phyloP scores from a whole-genome alignment of 225 moss, liverwort and hornwort genomes.

The Lunularia cruciata region DNA sequence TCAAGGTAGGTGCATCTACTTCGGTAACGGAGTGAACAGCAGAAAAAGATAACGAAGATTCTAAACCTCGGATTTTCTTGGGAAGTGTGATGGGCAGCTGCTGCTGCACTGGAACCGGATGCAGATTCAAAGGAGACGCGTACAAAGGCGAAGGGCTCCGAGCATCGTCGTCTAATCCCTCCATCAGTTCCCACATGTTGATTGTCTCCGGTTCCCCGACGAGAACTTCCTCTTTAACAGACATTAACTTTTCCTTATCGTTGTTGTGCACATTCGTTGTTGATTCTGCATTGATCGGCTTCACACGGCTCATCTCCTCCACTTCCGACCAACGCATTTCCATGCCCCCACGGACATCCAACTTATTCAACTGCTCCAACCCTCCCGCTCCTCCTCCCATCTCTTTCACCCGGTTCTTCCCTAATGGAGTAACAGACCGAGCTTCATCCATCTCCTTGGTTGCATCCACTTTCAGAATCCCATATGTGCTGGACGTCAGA shows the following conservation, averaged over 20 bases:
- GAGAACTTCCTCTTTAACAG: constrained; percentile 30
- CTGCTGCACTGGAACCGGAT: too few relatives aligned
- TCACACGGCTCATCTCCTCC: constrained; percentile 30
- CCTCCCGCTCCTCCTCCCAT: constrained; percentile 17
- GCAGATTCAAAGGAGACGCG: not conserved
- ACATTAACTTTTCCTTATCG: not conserved
- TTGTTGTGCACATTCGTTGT: not conserved
- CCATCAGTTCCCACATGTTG: constrained; percentile 56
- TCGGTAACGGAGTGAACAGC: constrained; percentile 34
- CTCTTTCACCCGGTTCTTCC: constrained; percentile 23
- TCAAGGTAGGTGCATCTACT: constrained; percentile 32
- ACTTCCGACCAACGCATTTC: constrained; percentile 39
- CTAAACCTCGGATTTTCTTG: constrained; percentile 32
- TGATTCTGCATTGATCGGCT: constrained; percentile 15
- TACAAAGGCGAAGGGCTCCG: constrained; percentile 30
- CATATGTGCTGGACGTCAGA: constrained; percentile 54
- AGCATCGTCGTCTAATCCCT: constrained; percentile 48
- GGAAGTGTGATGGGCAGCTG: not conserved
- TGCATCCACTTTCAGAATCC: constrained; percentile 49
- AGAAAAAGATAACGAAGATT: constrained; percentile 40
- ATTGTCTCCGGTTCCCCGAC: constrained; percentile 46
- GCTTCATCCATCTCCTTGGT: constrained; percentile 29
- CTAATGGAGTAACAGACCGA: constrained; percentile 21
- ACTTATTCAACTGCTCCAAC: constrained; percentile 34
- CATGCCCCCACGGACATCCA: constrained; percentile 29